phyloP scores from a whole-genome alignment of 83 land plant species.

The Picea mariana region DNA sequence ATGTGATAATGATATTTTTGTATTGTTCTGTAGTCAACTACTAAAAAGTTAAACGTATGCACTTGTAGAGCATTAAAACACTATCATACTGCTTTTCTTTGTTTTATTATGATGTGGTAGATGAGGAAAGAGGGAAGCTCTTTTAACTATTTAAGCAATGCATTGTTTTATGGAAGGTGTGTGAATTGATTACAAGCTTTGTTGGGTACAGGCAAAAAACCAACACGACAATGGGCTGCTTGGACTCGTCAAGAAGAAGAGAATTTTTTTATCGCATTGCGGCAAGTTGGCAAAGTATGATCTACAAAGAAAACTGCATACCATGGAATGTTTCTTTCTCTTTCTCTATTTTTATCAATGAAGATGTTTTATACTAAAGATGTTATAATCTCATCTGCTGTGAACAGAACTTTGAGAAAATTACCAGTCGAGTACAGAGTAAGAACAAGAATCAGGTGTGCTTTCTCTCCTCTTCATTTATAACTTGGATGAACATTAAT shows the following conservation, averaged over 20 bases:
- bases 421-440: constrained; percentile 77
- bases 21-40: no score
- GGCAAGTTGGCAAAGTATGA: constrained; percentile 88
- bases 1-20: no score
- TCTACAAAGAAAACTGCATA: not conserved
- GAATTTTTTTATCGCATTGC: constrained; percentile 81
- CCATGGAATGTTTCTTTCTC: not conserved
- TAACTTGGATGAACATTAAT: not conserved
- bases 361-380: not conserved
- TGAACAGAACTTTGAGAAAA: constrained; percentile 86
- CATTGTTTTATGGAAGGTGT: no score
- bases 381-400: constrained; percentile 1
- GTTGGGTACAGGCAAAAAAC: constrained; percentile 53
- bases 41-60: no score
- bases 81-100: no score
- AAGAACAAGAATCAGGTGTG: constrained; percentile 90
- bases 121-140: no score
- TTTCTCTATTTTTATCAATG: not conserved
- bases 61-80: no score
- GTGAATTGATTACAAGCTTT: not conserved
- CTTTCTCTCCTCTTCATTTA: constrained; percentile 1
- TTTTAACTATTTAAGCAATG: no score
- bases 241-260: constrained; percentile 94
- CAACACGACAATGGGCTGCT: constrained; percentile 91
- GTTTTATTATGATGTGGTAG: no score